Conservation (phyloP, 257 asterid genomes). For the Nicotiana obtusifolia region DNA sequence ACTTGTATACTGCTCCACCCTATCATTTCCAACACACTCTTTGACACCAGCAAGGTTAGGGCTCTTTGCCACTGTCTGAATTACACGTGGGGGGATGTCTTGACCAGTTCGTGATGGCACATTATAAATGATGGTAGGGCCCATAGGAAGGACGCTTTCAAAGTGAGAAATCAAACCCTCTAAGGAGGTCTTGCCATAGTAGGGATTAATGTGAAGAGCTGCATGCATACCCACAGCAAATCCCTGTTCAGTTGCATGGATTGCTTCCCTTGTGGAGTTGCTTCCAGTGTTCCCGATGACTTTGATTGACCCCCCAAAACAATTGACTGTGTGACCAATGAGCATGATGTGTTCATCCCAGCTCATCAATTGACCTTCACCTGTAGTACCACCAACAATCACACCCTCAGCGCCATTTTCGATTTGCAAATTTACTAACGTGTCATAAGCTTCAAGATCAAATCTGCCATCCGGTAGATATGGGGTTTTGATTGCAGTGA, state of each 20-base stretch:
- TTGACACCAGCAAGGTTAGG: conserved; percentile 77
- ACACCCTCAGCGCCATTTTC: conserved; percentile 75
- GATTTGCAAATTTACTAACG: conserved; percentile 61
- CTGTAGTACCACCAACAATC: conserved; percentile 85
- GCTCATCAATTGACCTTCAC: conserved; percentile 91
- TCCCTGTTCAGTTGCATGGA: conserved; percentile 88
- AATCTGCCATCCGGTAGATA: conserved; percentile 86
- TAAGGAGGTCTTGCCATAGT: conserved; percentile 79
- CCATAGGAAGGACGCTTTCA: conserved; percentile 71
- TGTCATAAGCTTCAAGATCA: conserved; percentile 79
- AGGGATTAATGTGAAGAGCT: conserved; percentile 88
- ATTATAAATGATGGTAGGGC: conserved; percentile 79
- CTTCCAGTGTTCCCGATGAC: conserved; percentile 91
- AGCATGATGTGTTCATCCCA: conserved; percentile 96
- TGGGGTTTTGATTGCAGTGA: conserved; percentile 82
- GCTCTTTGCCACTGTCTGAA: conserved; percentile 32
- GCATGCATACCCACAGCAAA: conserved; percentile 96
- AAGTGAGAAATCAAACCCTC: conserved; percentile 77
- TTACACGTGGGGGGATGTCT: conserved; percentile 64
- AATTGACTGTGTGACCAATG: conserved; percentile 81
- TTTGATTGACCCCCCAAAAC: conserved; percentile 75
- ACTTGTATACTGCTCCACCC: conserved; percentile 55
- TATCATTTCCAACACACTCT: conserved; percentile 71
- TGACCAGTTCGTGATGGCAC: conserved; percentile 88
- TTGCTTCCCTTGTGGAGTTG: conserved; percentile 87